Percentiles rank a stretch among this genome's conserved stretches.
Evolutionary conservation across 2,329 filamentous ascomycete species (phyloP).

Genomic region (Davidsoniella australis): DNA sequence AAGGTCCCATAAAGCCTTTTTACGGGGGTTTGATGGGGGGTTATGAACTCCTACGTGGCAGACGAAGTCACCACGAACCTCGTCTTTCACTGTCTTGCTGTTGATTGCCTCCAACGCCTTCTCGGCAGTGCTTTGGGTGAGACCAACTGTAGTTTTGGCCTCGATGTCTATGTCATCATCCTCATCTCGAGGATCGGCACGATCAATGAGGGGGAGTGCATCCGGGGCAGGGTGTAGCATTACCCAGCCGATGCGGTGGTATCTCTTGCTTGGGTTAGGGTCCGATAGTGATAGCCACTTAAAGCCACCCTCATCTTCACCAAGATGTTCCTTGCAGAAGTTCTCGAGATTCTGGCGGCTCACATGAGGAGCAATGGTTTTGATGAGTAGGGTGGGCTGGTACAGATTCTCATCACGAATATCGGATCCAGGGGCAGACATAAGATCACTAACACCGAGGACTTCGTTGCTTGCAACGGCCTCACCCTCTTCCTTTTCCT

Average conservation of each 20-base stretch:
- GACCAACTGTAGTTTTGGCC: constrained; percentile 18
- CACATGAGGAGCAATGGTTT: constrained; percentile 92
- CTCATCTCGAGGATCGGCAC: constrained; percentile 50
- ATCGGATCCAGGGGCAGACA: constrained; percentile 69
- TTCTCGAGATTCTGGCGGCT: constrained; percentile 83
- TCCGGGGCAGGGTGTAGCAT: constrained; percentile 75
- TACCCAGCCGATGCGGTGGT: constrained; percentile 96
- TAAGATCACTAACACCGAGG: constrained; percentile 75
- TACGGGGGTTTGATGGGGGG: constrained; percentile 67
- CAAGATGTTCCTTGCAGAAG: constrained; percentile 87
- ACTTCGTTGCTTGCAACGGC: constrained; percentile 83
- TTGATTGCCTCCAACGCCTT: constrained; percentile 90
- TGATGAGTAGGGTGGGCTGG: constrained; percentile 88
- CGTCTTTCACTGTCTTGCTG: constrained; percentile 90
- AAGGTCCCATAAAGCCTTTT: constrained; percentile 92
- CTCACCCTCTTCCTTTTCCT: constrained; percentile 93
- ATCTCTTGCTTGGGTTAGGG: constrained; percentile 91
- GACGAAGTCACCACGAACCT: constrained; percentile 85
- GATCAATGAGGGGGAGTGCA: constrained; percentile 44
- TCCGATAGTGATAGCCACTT: constrained; percentile 94
- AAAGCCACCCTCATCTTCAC: constrained; percentile 79
- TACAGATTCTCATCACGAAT: constrained; percentile 75
- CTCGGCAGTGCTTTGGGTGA: constrained; percentile 48
- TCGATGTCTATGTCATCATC: constrained; percentile 20
- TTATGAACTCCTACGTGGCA: constrained; percentile 95